Percentiles rank a stretch among this genome's conserved stretches.
Conservation (phyloP, 148 eudicot species). For the Pharnaceum exiguum region DNA sequence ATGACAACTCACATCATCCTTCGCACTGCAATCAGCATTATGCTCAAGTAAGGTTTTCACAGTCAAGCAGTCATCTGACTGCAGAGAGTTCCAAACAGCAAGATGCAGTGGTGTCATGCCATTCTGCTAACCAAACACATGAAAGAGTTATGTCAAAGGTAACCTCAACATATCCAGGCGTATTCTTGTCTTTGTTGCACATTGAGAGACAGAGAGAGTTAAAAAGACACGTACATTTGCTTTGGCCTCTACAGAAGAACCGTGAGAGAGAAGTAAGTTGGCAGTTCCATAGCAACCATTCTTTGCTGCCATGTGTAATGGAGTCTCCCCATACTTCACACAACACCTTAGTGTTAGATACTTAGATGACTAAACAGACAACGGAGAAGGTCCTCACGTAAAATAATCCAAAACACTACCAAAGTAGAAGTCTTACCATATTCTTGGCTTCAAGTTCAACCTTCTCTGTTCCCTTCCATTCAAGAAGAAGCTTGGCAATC, state of each 20-base stretch:
- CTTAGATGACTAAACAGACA: neutral
- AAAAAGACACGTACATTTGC: constrained; percentile 61
- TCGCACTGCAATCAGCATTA: constrained; percentile 87
- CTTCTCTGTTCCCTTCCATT: constrained; percentile 59
- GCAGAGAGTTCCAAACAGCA: constrained; percentile 91
- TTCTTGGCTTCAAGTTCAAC: constrained; percentile 92
- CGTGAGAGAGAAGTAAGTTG: constrained; percentile 79
- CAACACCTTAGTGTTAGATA: neutral
- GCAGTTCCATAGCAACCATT: constrained; percentile 92
- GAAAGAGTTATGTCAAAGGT: neutral
- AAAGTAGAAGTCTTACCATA: constrained; percentile 49
- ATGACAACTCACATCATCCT: constrained; percentile 62
- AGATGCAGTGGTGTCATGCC: constrained; percentile 99
- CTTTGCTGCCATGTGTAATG: constrained; percentile 99
- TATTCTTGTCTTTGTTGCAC: neutral
- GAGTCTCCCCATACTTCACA: constrained; percentile 96
- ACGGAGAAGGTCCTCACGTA: neutral
- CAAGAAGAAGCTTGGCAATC: constrained; percentile 65
- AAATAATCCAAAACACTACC: neutral
- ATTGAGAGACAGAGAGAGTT: neutral
- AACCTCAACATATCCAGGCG: neutral
- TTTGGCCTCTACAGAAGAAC: constrained; percentile 88
- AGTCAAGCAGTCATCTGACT: constrained; percentile 64
- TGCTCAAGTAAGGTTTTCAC: constrained; percentile 79
- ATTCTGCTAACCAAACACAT: constrained; percentile 49